Percentiles rank a stretch among this genome's conserved stretches.
Evolutionary conservation across 106 monocot genomes (phyloP).

Genomic region (Cymbidium sinense): DNA sequence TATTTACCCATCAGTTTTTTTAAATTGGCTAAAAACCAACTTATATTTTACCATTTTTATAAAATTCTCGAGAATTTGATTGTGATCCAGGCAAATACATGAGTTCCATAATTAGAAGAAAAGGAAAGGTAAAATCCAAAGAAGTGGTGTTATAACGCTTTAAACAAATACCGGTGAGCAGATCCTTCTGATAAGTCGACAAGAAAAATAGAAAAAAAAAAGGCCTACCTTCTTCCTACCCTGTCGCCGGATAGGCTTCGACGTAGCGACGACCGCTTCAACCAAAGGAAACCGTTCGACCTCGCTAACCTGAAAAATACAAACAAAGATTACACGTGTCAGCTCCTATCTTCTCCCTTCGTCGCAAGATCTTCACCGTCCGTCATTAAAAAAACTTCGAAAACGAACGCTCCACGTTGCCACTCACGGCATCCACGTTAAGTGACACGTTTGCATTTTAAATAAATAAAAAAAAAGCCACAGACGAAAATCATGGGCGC

Average conservation of each 20-base stretch:
- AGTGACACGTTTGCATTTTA: background rate
- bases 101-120: no score
- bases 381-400: no score
- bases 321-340: background rate
- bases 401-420: background rate
- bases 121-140: no score
- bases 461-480: background rate
- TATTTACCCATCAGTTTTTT: no score
- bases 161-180: background rate
- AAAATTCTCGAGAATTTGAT: no score
- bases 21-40: no score
- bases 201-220: no score
- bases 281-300: background rate
- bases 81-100: no score
- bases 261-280: background rate
- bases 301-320: background rate
- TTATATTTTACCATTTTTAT: no score
- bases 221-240: conserved; percentile 3
- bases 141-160: background rate
- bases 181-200: background rate
- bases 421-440: background rate
- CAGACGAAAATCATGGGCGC: background rate
- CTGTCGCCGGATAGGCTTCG: conserved; percentile 5
- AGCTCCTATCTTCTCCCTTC: background rate
- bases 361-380: background rate